Evolutionary conservation across 2,329 filamentous ascomycete genomes (phyloP).

Genomic region (Sclerotinia sclerotiorum): DNA sequence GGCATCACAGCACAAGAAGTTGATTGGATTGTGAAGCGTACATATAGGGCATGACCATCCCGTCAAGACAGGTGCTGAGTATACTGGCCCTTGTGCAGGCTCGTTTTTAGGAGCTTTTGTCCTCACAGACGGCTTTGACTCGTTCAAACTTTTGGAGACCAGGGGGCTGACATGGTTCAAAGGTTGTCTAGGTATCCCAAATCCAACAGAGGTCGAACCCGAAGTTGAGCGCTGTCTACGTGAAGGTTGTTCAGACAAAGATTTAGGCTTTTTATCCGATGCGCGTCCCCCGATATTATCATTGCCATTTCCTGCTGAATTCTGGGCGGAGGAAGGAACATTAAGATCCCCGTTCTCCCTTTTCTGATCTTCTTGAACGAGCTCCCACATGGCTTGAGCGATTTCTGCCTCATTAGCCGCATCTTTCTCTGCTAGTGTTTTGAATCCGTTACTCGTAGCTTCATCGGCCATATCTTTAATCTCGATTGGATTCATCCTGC

Average conservation of each 20-base stretch:
- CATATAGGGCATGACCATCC: constrained; percentile 60
- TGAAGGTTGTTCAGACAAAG: constrained; percentile 12
- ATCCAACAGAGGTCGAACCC: neutral
- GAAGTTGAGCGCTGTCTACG: constrained; percentile 25
- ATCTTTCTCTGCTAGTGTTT: constrained; percentile 82
- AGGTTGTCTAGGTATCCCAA: neutral
- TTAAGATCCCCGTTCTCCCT: constrained; percentile 37
- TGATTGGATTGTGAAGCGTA: constrained; percentile 55
- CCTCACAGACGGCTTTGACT: constrained; percentile 26
- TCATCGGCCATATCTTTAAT: constrained; percentile 63
- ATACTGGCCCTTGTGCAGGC: constrained; percentile 17
- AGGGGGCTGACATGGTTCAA: constrained; percentile 36
- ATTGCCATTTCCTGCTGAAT: constrained; percentile 40
- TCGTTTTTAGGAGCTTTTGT: constrained; percentile 22
- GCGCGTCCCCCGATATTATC: constrained; percentile 27
- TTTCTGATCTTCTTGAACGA: constrained; percentile 72
- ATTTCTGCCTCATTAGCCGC: constrained; percentile 87
- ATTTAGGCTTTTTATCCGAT: neutral
- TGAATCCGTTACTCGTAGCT: constrained; percentile 71
- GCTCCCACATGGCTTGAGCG: constrained; percentile 78
- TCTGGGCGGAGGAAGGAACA: constrained; percentile 35
- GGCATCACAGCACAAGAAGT: constrained; percentile 56
- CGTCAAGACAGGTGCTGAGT: constrained; percentile 33
- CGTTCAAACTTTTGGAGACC: constrained; percentile 31
- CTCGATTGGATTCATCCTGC: constrained; percentile 61